A percentile compares a stretch with the other conserved stretches of the same genome.
Evolutionary conservation across 495 filamentous ascomycete genomes (phyloP).

Genomic region (Trichocladium uniseriatum): DNA sequence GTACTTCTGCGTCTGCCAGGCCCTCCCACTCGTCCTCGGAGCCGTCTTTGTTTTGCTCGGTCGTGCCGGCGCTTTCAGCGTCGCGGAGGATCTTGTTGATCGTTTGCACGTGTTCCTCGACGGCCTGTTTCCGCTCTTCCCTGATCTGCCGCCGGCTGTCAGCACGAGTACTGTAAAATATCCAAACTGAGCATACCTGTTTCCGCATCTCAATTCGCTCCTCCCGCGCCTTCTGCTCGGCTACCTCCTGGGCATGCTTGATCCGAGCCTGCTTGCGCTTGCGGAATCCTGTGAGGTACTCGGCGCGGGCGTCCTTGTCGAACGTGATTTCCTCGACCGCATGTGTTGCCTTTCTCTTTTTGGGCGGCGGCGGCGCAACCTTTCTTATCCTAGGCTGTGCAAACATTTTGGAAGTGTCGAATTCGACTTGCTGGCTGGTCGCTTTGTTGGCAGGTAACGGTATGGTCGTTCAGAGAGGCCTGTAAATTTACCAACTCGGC

Average conservation of each 20-base stretch:
- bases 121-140: conserved; percentile 66
- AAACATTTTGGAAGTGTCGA: conserved; percentile 30
- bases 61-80: conserved; percentile 40
- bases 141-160: conserved; percentile 48
- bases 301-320: conserved; percentile 62
- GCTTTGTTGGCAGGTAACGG: too few relatives aligned
- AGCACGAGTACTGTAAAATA: not conserved
- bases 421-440: not conserved
- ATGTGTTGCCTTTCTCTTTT: conserved; percentile 52
- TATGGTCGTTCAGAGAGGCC: not conserved
- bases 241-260: conserved; percentile 73
- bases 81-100: conserved; percentile 56
- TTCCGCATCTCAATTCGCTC: conserved; percentile 63
- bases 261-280: conserved; percentile 81
- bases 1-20: conserved; percentile 37
- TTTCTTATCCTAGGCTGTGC: conserved; percentile 42
- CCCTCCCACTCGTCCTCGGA: conserved; percentile 55
- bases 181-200: conserved; percentile 44
- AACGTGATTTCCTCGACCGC: conserved; percentile 73
- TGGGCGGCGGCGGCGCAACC: conserved; percentile 42
- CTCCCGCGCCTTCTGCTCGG: conserved; percentile 59
- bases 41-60: conserved; percentile 25
- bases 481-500: conserved; percentile 10
- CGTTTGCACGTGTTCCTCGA: conserved; percentile 67
- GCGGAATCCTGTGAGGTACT: conserved; percentile 92